Evolutionary conservation across 176 grass and related monocot species (phyloP), one percentile per base, ranked within the genome.

Genomic region (Zoysia japonica): DNA sequence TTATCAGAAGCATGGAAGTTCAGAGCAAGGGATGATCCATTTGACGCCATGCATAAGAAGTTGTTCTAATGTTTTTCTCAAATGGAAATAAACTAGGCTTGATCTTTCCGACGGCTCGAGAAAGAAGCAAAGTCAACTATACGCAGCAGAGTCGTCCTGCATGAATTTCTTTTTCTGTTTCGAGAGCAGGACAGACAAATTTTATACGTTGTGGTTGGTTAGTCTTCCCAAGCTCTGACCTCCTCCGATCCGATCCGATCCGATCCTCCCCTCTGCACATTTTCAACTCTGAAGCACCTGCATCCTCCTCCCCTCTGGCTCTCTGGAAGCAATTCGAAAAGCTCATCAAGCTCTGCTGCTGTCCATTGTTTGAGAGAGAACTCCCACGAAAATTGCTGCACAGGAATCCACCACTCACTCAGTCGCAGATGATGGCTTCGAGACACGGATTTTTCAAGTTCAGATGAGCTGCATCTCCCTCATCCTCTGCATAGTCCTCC

Each of bases 371-470:
- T 71, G 28, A 28, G 28, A 28, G 28, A 28, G 28, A 28, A 28
- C 43, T 48, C 65, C 47, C 49, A 56, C 64, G 10, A 47, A 16
- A 43, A 15, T 54, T 6, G 48, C 59, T 20, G 35, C 50, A 56
- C 15, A 74, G 38, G 16, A 74, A 57, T 73, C 35, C 63, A 38
- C 6, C 9, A 28, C 28, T 28, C 28, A 28, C 28, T 28, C 28
- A 28, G 28, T 28, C 87, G 74, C 81, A 85, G 79, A 94, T 83
- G 85, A 70, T 80, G 72, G 47, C 75, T 73, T 86, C 90, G 72
- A 70, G 81, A 46, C 54, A 84, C 4, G 56, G 78, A 81, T 91
- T 91, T 84, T 91, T 89, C 84, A 85, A 89, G 68, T 97, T 89
- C 72, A 88, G 77, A 67, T 47, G 53, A n/a, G 53, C 15, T 16